Base-by-base conservation (phyloP, 2,329 filamentous ascomycete genomes). In the Penicillium digitatum region DNA sequence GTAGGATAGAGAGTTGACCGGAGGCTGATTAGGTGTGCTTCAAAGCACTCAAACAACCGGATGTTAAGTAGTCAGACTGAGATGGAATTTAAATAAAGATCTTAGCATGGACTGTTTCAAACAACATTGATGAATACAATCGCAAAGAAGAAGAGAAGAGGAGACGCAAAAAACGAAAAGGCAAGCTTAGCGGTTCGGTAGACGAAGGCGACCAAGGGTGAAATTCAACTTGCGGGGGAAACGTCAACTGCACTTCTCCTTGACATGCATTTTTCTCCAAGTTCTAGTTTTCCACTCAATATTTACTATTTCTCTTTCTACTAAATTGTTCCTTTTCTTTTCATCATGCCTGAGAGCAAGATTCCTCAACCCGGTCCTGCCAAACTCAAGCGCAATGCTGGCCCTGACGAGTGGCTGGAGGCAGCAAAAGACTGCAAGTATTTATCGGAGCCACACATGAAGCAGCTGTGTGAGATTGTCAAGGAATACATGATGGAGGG, bases 401-500 rank as follows among this genome's bases (percentile, higher is more conserved):
- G 90, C 14, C 86, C 95, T 32, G 90, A 96, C 73, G 92, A 97
- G 78, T 99, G 94, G 94, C 82, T 99, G 31, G 89, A 94, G 71
- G 89, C 95, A 74, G 94, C 94, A 42, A 96, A 96, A 76, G 89
- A 94, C 75, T 97, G 94, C 78, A 94, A 95, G 74, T 96, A 97
- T 74, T 83, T 99, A 49, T 94, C 94, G 47, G 94, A 99, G 77
- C 79, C 87, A 59, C 90, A 95, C 69, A 99, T 99, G 94, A 99
- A 99, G 81, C 89, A 95, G 74, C 82, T 99, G 46, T 99, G 94
- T 74, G 94, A 99, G 79, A 95, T 95, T 72, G 94, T 97, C 58
- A 99, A 99, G 79, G 94, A 97, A 77, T 95, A 90, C 63, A 82
- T 99, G 68, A 99, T 99, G 94, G 94, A 99, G 81, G 90, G 90